These are phyloP conservation scores for Helicostylum pulchrum DNA, from an alignment of 192 early-diverging fungal genomes.

Conservation along the genomic window DNA sequence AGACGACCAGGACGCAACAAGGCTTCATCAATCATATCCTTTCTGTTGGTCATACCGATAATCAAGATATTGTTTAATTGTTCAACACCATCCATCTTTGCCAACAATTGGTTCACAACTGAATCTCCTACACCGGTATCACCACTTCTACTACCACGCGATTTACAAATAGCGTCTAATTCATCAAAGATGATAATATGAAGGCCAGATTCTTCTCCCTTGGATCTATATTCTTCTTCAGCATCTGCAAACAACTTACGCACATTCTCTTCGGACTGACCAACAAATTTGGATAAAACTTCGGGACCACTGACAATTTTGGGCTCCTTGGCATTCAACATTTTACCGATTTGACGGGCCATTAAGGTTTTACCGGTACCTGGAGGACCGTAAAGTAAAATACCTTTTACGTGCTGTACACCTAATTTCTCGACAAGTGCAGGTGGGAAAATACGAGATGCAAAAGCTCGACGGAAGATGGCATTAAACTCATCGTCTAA, in stretches of 20 bases:
- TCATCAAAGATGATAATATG: constrained; percentile 99
- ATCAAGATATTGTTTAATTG: constrained; percentile 97
- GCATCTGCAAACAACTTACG: constrained; percentile 94
- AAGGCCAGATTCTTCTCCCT: constrained; percentile 84
- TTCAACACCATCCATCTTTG: constrained; percentile 99
- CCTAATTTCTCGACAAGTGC: constrained; percentile 89
- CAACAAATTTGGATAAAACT: constrained; percentile 94
- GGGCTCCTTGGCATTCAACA: constrained; percentile 94
- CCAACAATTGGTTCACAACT: constrained; percentile 94
- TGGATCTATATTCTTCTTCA: constrained; percentile 91
- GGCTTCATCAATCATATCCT: constrained; percentile 98
- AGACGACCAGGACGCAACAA: constrained; percentile 91
- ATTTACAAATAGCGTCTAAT: constrained; percentile 98
- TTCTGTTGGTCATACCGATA: constrained; percentile 98
- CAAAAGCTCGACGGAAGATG: constrained; percentile 97
- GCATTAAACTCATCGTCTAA: constrained; percentile 89
- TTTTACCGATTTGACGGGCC: constrained; percentile 98
- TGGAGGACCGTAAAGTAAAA: constrained; percentile 87
- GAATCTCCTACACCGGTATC: constrained; percentile 95
- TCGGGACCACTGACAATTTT: constrained; percentile 96
- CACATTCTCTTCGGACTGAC: constrained; percentile 94
- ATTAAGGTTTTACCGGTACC: constrained; percentile 98
- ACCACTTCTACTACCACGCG: constrained; percentile 89
- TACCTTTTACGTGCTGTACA: constrained; percentile 97
- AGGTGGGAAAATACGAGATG: constrained; percentile 94